Evolutionary conservation across 768 basidiomycete genomes (phyloP), one percentile per base, ranked within the genome.

Genomic region (Hericium coralloides): DNA sequence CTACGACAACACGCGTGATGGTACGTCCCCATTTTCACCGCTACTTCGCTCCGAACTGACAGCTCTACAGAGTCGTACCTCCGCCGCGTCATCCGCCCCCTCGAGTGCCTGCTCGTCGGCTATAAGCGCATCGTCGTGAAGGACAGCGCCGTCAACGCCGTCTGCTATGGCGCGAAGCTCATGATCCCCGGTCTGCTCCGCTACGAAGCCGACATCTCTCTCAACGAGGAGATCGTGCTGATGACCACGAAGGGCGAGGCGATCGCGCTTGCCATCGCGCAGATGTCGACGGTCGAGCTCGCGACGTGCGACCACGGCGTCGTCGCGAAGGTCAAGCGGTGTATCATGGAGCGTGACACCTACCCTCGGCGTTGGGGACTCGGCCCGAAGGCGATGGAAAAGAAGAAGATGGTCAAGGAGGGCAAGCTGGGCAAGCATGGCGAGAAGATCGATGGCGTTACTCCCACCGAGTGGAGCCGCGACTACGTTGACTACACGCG

Each of bases 211-310:
- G 95, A 97, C 68, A 98, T 98, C 62, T 83, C 92, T 60, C 73
- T 97, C 55, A 83, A 95, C 68, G 95, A 98, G 71, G 95, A 98
- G 71, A 87, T 98, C 41, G 95, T 98, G 47, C 74, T 98, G 61
- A 98, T 98, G 94, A 98, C 95, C 52, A 98, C 95, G 39, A 98
- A 98, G 79, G 95, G 94, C 83, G 94, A 97, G 71, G 95, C 91
- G 36, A 95, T 95, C 66, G 94, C 94, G 20, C 81, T 97, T 43
- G 95, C 89, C 57, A 85, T 95, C 61, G 92, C 95, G 18, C 93
- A 95, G 68, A 99, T 99, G 97, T 92, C 95, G 17, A 98, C 97
- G 12, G 95, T 95, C 58, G 97, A 99, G 70, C 84, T 99, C 52
- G 89, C 93, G 9, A 95, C 95, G 2, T 98, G 95, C 70, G 95